Evolutionary conservation across 2,329 filamentous ascomycete species (phyloP).

Genomic region (Phialophora macrospora): DNA sequence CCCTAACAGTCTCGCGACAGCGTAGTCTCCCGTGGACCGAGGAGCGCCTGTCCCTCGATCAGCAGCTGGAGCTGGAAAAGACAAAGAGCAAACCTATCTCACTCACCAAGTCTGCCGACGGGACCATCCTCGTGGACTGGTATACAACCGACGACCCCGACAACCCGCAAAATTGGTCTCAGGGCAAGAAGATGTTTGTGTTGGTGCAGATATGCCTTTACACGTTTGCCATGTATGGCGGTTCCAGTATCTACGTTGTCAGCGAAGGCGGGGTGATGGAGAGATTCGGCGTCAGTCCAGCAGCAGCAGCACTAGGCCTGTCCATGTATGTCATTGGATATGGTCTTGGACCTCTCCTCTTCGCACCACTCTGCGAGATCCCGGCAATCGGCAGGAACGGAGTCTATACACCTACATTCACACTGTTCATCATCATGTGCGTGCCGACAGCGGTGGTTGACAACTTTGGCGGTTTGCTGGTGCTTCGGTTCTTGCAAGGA

Average conservation of each 20-base stretch:
- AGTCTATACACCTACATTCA: constrained; percentile 70
- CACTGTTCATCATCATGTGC: constrained; percentile 69
- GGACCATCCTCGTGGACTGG: constrained; percentile 37
- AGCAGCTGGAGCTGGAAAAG: constrained; percentile 37
- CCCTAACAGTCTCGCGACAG: constrained; percentile 7
- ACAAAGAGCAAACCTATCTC: constrained; percentile 41
- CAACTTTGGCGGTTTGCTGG: constrained; percentile 67
- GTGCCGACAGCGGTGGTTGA: constrained; percentile 67
- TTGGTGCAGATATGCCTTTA: constrained; percentile 37
- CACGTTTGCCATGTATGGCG: constrained; percentile 36
- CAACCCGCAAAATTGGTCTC: constrained; percentile 41
- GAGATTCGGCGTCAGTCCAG: constrained; percentile 25
- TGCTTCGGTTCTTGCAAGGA: constrained; percentile 67
- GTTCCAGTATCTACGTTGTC: constrained; percentile 36
- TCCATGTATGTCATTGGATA: constrained; percentile 39
- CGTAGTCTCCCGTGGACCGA: constrained; percentile 11
- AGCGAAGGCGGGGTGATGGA: constrained; percentile 33
- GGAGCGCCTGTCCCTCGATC: constrained; percentile 45
- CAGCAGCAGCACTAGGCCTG: constrained; percentile 32
- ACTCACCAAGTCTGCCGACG: constrained; percentile 43
- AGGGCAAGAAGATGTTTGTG: constrained; percentile 33
- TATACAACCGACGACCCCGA: constrained; percentile 39
- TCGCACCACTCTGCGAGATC: constrained; percentile 69
- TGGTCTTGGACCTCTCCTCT: constrained; percentile 44
- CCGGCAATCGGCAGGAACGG: constrained; percentile 69